Percentiles rank a stretch among this genome's conserved stretches.
phyloP scores from a whole-genome alignment of 768 basidiomycete species.

The Termitomyces bulborhizus region DNA sequence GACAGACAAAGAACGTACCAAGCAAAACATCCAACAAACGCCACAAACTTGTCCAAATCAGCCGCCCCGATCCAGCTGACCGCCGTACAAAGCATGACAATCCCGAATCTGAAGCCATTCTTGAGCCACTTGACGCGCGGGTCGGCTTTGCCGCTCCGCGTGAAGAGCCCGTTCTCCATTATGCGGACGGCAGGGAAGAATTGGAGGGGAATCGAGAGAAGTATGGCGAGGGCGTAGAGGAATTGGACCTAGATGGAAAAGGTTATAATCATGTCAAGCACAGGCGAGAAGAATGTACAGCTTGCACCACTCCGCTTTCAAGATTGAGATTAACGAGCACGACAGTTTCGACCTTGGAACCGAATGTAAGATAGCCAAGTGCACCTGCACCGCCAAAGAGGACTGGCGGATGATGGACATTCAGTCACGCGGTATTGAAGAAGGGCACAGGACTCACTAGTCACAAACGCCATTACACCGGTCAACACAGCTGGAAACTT shows the following conservation, averaged over 20 bases:
- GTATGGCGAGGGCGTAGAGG: conserved; percentile 87
- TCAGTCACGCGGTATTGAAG: neutral
- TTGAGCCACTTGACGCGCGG: conserved; percentile 91
- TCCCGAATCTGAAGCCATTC: conserved; percentile 76
- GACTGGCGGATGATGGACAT: conserved; percentile 29
- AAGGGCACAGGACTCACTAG: conserved; percentile 35
- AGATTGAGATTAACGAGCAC: conserved; percentile 91
- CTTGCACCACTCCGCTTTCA: conserved; percentile 81
- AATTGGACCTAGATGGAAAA: conserved; percentile 56
- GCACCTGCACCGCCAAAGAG: conserved; percentile 87
- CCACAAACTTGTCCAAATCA: conserved; percentile 94
- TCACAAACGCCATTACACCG: conserved; percentile 86
- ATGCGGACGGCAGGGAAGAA: conserved; percentile 98
- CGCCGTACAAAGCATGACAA: conserved; percentile 75
- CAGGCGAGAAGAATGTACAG: conserved; percentile 40
- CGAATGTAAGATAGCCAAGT: conserved; percentile 85
- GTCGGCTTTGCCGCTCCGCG: conserved; percentile 78
- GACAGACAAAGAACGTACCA: conserved; percentile 50
- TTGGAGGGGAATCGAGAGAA: conserved; percentile 88
- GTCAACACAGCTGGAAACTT: conserved; percentile 88
- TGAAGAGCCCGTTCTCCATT: conserved; percentile 92
- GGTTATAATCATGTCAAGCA: neutral
- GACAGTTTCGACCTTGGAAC: conserved; percentile 83
- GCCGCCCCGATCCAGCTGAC: conserved; percentile 78
- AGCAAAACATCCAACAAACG: conserved; percentile 89